A percentile compares a stretch with the other conserved stretches of the same genome.
Conservation (phyloP, 1,139 yeast species). For the Blastobotrys arbuscula region DNA sequence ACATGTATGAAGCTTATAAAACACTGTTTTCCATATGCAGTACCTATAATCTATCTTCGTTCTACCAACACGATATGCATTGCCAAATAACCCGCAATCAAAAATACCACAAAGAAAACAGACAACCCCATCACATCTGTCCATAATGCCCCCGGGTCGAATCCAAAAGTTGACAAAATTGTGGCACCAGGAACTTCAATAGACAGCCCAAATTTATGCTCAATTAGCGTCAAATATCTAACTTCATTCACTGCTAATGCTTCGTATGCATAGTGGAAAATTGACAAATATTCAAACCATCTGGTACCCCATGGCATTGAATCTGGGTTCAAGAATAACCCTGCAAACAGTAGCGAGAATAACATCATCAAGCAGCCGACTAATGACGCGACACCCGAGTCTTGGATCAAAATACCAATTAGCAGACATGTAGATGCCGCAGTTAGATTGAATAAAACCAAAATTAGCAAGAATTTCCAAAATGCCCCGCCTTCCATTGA, state of each 20-base stretch:
- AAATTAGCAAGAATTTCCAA: slow-evolving; percentile 57
- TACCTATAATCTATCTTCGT: slow-evolving; percentile 43
- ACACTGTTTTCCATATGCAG: not conserved
- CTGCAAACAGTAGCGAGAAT: slow-evolving; percentile 86
- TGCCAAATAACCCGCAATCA: slow-evolving; percentile 66
- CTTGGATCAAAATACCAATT: slow-evolving; percentile 79
- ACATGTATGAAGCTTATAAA: not conserved
- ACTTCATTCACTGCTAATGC: slow-evolving; percentile 90
- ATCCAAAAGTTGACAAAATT: slow-evolving; percentile 90
- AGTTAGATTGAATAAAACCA: slow-evolving; percentile 79
- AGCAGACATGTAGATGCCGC: slow-evolving; percentile 79
- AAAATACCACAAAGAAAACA: slow-evolving; percentile 43
- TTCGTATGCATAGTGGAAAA: slow-evolving; percentile 94
- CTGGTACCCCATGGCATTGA: slow-evolving; percentile 65
- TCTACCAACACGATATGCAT: slow-evolving; percentile 72
- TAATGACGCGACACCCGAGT: slow-evolving; percentile 91
- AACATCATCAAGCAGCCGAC: slow-evolving; percentile 77
- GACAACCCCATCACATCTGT: slow-evolving; percentile 55
- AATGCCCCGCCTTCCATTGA: slow-evolving; percentile 77
- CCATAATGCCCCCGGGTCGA: slow-evolving; percentile 70
- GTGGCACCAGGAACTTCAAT: slow-evolving; percentile 99
- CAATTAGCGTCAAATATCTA: slow-evolving; percentile 75
- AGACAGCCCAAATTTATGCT: slow-evolving; percentile 84
- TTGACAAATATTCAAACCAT: slow-evolving; percentile 79
- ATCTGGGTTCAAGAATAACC: slow-evolving; percentile 79